Evolutionary conservation across 202 grass and related monocot species (phyloP), one percentile per base, ranked within the genome.

Genomic region (Musa balbisiana): DNA sequence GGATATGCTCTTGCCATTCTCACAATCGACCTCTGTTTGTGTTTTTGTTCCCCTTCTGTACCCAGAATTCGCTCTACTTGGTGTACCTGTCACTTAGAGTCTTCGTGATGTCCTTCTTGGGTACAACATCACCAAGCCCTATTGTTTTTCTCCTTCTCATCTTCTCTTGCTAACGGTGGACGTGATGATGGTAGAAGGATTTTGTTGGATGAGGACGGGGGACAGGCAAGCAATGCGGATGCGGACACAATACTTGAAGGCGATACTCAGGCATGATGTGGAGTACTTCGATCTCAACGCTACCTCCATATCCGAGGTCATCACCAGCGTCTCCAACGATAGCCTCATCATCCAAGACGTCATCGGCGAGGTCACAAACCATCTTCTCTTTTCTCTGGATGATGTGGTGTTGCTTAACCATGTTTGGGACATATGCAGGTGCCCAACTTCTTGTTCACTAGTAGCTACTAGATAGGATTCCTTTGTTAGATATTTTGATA

Each of bases 401-500:
- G 17, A 4, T 23, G 6, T 19, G 3, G 56, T n/a, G 5, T 62
- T 62, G n/a, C 5, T n/a, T 1, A 5, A 58, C 55, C 14, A 58
- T 58, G 14, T 14, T 12, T 12, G 55, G 14, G 11, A 13, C 12
- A 3, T 62, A 3, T 64, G 75, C 75, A 77, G 75, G n/a, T 77
- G 49, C 75, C 75, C 21, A 53, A 77, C 62, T 43, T 43, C 33
- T 83, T 86, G 83, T 96, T 96, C 82, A 0, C 87, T 1, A 80
- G 92, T 58, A 90, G 87, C 83, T 92, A 96, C 83, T 77, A 71
- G n/a, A 85, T 87, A 14, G 92, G 85, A 0, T 88, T 96, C 68
- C 76, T 80, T 26, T n/a, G n/a, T n/a, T n/a, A n/a, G n/a, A n/a
- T n/a, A n/a, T n/a, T 23, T 23, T 23, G 23, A 23, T 23, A 23